A percentile compares a stretch with the other conserved stretches of the same genome.
Conservation (phyloP, 176 grass and related monocot species). For the Musa troglodytarum region DNA sequence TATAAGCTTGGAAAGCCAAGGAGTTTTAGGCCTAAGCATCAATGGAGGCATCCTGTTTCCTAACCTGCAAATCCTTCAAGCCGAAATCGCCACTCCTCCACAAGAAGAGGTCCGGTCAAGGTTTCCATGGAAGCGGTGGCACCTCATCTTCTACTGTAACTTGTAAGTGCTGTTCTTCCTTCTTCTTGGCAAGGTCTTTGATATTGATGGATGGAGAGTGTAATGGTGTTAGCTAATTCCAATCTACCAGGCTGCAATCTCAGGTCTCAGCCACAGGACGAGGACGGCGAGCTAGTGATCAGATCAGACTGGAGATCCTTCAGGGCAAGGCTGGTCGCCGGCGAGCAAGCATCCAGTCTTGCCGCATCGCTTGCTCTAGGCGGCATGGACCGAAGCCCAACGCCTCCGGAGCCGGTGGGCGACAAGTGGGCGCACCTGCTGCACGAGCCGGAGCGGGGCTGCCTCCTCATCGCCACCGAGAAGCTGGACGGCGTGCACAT, state of each 20-base stretch:
- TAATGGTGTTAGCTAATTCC: slow-evolving; percentile 12
- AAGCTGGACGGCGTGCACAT: slow-evolving; percentile 91
- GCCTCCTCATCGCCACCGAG: slow-evolving; percentile 72
- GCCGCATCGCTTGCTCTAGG: background rate
- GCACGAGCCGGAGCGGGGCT: slow-evolving; percentile 65
- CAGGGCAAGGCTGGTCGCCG: slow-evolving; percentile 53
- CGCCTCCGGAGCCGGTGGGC: slow-evolving; percentile 16
- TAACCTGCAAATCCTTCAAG: slow-evolving; percentile 31
- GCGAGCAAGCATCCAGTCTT: slow-evolving; percentile 25
- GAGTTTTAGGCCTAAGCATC: background rate
- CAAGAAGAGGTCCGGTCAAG: slow-evolving; percentile 21
- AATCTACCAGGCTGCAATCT: slow-evolving; percentile 39
- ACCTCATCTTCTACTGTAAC: slow-evolving; percentile 17
- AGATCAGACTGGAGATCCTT: slow-evolving; percentile 63
- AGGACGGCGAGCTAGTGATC: slow-evolving; percentile 12
- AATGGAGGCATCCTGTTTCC: slow-evolving; percentile 61
- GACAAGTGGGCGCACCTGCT: slow-evolving; percentile 74
- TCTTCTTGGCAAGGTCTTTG: background rate
- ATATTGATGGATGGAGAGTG: background rate
- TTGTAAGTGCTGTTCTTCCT: slow-evolving; percentile 15
- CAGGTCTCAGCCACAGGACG: slow-evolving; percentile 1
- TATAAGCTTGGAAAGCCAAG: background rate
- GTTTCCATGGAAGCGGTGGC: background rate
- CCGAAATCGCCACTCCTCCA: slow-evolving; percentile 14
- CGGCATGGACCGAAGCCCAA: background rate